Evolutionary conservation across 345 rosid species (phyloP), one percentile per base, ranked within the genome.

Genomic region (Linum lewisii): DNA sequence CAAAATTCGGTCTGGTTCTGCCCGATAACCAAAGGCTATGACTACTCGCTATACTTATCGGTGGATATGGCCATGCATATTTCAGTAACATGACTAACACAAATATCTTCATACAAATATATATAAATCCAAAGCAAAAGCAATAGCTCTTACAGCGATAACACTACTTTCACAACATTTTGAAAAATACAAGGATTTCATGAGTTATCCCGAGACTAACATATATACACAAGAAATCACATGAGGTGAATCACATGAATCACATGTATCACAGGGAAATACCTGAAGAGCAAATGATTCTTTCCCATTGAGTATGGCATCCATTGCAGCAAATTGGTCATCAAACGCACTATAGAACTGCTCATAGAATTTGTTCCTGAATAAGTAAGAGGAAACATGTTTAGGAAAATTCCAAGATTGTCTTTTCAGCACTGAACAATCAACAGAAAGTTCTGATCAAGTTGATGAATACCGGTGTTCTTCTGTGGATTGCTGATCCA

Each of bases 261-360:
- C 20, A 19, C 13, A 20, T 52, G 7, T n/a, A 18, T 20, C 54
- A 54, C 51, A 66, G 6, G 25, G 29, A 54, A 59, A 55, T 75
- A 93, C 99, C 97, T 79, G 79, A 59, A 59, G 73, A 29, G 34
- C 34, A 29, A 29, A 29, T 29, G 34, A 29, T 29, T 29, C 34
- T 29, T 29, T 29, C 34, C 34, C 34, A 29, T 29, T 29, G 2
- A 29, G 34, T 29, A 29, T 29, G 5, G 34, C 34, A 29, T 29
- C 34, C 34, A 29, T 29, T 8, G 34, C 34, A 71, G 90, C 81
- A 71, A 81, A 82, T 70, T 89, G 88, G 74, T 89, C 89, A 66
- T 89, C 91, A 61, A 89, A 85, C 37, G 77, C 87, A 69, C 85
- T 83, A 76, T 87, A 89, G 62, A 87, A 89, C 26, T 66, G 77